phyloP scores from a whole-genome alignment of 768 basidiomycete species.

The Lactarius indigo region DNA sequence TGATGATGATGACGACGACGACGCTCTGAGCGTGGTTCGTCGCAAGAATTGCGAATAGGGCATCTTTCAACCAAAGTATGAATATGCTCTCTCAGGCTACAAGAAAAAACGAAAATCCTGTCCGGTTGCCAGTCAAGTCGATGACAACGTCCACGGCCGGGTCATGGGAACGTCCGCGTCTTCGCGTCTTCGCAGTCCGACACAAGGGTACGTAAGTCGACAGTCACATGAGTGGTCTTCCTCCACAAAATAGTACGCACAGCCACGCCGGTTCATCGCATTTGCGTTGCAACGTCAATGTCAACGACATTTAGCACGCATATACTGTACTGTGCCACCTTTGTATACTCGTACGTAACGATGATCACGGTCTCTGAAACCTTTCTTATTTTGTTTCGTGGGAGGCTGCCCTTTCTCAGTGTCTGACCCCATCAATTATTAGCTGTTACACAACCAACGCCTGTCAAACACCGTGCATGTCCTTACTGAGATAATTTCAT shows the following conservation, averaged over 20 bases:
- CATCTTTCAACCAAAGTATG: conserved; percentile 1
- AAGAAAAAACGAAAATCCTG: not conserved
- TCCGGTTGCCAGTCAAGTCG: not conserved
- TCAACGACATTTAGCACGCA: not conserved
- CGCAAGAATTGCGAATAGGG: not conserved
- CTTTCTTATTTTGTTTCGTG: not conserved
- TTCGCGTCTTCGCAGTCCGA: not conserved
- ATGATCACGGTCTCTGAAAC: not conserved
- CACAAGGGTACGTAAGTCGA: not conserved
- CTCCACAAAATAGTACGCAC: no score
- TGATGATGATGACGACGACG: not conserved
- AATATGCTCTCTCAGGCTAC: not conserved
- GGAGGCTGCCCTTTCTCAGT: not conserved
- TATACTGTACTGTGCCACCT: not conserved
- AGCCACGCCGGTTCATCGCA: not conserved
- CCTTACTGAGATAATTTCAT: not conserved
- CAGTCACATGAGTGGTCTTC: not conserved
- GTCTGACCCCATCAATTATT: no score
- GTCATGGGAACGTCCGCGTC: not conserved
- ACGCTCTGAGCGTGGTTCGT: not conserved
- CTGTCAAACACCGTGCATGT: not conserved
- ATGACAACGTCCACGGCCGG: not conserved
- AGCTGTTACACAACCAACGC: not conserved
- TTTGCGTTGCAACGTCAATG: not conserved
- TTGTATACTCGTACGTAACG: not conserved